Evolutionary conservation across 2,329 filamentous ascomycete species (phyloP).

Genomic region (Trichoderma sp.): DNA sequence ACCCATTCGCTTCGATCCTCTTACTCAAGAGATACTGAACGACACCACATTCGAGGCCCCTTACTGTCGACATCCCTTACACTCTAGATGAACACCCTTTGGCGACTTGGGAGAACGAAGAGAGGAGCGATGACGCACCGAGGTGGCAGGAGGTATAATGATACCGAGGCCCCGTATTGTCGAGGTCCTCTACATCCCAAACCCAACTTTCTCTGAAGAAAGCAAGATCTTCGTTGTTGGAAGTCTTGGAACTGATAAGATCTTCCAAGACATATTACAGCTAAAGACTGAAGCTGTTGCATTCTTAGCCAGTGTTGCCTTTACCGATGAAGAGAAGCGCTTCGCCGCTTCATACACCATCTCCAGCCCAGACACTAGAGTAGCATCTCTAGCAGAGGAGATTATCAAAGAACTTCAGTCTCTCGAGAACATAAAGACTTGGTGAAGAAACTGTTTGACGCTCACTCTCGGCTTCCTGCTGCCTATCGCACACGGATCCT

Average conservation of each 20-base stretch:
- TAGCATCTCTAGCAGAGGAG: slow-evolving; percentile 81
- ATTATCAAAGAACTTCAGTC: slow-evolving; percentile 73
- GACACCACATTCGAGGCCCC: background rate
- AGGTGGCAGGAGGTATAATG: background rate
- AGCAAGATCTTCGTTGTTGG: slow-evolving; percentile 32
- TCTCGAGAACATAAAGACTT: slow-evolving; percentile 67
- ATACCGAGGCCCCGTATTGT: background rate
- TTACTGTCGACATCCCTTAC: background rate
- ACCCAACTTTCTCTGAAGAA: slow-evolving; percentile 35
- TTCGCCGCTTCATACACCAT: slow-evolving; percentile 80
- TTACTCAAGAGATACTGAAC: slow-evolving; percentile 28
- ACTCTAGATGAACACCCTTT: no score
- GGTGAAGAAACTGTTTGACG: slow-evolving; percentile 63
- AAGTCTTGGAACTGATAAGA: slow-evolving; percentile 61
- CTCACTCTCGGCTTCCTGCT: slow-evolving; percentile 69
- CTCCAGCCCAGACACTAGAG: slow-evolving; percentile 74
- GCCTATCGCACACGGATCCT: slow-evolving; percentile 77
- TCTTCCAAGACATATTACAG: slow-evolving; percentile 39
- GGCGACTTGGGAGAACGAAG: no score
- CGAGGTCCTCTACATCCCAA: slow-evolving; percentile 20
- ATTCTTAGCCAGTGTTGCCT: slow-evolving; percentile 80
- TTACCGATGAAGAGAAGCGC: slow-evolving; percentile 79
- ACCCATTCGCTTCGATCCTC: slow-evolving; percentile 31
- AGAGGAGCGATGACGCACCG: background rate
- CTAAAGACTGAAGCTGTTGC: slow-evolving; percentile 58